Conservation (phyloP, 352 stramenopile genomes). For the Globisporangium orthogonon region DNA sequence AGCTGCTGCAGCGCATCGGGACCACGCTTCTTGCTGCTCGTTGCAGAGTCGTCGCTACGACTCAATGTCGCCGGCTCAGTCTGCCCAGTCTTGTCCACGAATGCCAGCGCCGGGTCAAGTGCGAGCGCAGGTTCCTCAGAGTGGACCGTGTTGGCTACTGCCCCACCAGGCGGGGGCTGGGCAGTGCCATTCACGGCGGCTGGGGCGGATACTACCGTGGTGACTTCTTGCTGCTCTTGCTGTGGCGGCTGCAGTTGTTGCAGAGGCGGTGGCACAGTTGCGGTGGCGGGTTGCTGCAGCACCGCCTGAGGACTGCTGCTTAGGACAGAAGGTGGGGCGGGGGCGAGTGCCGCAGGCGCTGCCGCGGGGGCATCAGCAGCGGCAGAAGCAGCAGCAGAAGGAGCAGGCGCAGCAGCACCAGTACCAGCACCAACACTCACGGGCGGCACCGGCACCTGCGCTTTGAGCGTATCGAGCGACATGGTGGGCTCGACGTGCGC, state of each 20-base stretch:
- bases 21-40: conserved; percentile 2
- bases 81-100: conserved; percentile 56
- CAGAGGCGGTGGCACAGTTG: no score
- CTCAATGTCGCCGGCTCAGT: neutral
- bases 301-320: neutral
- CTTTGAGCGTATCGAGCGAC: conserved; percentile 42
- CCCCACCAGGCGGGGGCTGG: neutral
- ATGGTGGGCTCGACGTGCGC: conserved; percentile 54
- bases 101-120: conserved; percentile 48
- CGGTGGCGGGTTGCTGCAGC: no score
- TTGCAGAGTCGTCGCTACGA: neutral
- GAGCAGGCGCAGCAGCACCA: neutral
- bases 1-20: neutral
- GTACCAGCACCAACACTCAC: neutral
- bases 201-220: no score
- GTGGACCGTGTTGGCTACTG: no score
- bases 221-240: neutral
- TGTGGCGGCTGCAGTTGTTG: no score
- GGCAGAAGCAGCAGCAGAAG: conserved; percentile 1
- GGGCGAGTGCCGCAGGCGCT: neutral
- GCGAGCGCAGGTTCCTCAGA: neutral
- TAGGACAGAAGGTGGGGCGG: conserved; percentile 8
- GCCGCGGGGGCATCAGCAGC: neutral
- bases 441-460: conserved; percentile 37
- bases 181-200: neutral